Conservation (phyloP, 257 asterid species). For the Nemophila menziesii region DNA sequence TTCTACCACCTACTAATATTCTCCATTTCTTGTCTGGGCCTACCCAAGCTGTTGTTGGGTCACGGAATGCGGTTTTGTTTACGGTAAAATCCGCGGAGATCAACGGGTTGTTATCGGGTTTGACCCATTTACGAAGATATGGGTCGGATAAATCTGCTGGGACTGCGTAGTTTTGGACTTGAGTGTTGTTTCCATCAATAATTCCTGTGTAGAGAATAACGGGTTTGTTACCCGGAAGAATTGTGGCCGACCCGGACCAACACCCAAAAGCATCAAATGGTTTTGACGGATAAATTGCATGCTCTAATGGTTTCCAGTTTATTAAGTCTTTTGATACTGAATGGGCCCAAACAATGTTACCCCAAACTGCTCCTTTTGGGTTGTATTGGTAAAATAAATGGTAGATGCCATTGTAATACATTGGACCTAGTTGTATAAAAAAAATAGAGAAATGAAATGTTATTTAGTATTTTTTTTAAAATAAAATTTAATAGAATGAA, state of each 20-base stretch:
- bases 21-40: conserved; percentile 52
- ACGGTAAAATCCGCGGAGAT: conserved; percentile 23
- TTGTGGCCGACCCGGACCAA: conserved; percentile 85
- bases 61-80: conserved; percentile 54
- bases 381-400: conserved; percentile 75
- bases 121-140: conserved; percentile 44
- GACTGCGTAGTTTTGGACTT: conserved; percentile 70
- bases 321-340: conserved; percentile 58
- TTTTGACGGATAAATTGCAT: conserved; percentile 49
- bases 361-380: conserved; percentile 68
- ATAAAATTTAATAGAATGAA: too few relatives aligned
- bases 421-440: conserved; percentile 33
- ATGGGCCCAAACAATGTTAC: conserved; percentile 76
- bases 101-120: conserved; percentile 64
- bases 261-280: conserved; percentile 52
- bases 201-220: conserved; percentile 66
- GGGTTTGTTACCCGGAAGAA: conserved; percentile 57
- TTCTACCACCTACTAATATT: conserved; percentile 29
- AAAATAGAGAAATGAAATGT: too few relatives aligned
- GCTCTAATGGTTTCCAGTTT: conserved; percentile 39
- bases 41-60: conserved; percentile 73
- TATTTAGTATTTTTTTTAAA: too few relatives aligned
- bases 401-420: conserved; percentile 59
- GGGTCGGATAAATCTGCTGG: conserved; percentile 65
- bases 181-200: conserved; percentile 30